Percentiles rank a stretch among this genome's conserved stretches.
These are phyloP conservation scores for Elongisporangium senticosum DNA, from an alignment of 352 stramenopile genomes.

Conservation along the genomic window DNA sequence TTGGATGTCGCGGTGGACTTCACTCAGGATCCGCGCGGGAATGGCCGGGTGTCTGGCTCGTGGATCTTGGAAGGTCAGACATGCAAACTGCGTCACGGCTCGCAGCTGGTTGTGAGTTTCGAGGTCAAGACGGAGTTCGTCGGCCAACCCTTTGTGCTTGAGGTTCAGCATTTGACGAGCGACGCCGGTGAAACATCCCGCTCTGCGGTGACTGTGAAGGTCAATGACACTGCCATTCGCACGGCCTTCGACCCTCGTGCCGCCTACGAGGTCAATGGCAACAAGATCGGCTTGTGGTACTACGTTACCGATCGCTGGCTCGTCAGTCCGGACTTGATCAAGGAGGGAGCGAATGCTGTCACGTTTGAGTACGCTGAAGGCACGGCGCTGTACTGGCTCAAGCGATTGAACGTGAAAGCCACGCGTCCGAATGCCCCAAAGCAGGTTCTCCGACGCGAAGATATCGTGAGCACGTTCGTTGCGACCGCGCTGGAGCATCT, in stretches of 20 bases:
- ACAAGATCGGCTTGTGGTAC: conserved; percentile 1
- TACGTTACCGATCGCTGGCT: neutral
- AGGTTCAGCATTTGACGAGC: neutral
- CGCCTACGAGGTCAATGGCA: neutral
- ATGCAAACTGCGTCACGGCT: neutral
- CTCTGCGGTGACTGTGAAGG: neutral
- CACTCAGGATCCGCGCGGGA: too few species aligned
- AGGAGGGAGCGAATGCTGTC: too few species aligned
- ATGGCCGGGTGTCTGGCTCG: too few species aligned
- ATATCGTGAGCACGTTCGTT: too few species aligned
- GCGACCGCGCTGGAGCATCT: too few species aligned
- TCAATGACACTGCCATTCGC: neutral
- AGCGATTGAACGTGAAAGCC: too few species aligned
- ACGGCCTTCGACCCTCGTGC: neutral
- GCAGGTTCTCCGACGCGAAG: too few species aligned
- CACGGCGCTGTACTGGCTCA: too few species aligned
- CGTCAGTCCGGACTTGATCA: too few species aligned
- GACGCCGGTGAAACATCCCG: neutral
- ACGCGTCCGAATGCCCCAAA: too few species aligned
- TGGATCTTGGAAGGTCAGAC: too few species aligned
- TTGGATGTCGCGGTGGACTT: neutral
- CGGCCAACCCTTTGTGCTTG: neutral
- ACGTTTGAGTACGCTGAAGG: too few species aligned
- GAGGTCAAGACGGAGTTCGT: neutral
- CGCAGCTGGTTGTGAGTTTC: neutral